Conservation (phyloP, 306 rosid species). For the Prunus dulcis region DNA sequence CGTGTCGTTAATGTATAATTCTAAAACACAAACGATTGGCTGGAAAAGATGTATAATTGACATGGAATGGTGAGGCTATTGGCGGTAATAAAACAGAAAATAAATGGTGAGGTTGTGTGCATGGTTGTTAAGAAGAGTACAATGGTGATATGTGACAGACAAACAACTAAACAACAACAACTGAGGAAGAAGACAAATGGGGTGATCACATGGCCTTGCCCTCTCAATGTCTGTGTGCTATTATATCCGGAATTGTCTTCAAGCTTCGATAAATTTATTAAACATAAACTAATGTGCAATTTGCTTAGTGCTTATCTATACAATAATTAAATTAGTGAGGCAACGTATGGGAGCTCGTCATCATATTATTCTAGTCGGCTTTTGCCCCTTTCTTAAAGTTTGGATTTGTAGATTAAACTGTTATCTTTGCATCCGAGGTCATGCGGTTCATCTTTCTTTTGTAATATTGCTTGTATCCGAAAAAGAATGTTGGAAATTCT, state of each 20-base stretch:
- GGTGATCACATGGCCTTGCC: neutral
- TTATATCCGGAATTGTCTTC: neutral
- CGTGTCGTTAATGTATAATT: too few relatives aligned
- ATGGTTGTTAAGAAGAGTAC: neutral
- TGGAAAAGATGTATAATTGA: too few relatives aligned
- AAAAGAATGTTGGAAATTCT: too few relatives aligned
- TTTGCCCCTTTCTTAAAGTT: too few relatives aligned
- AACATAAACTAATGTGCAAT: neutral
- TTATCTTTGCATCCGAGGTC: too few relatives aligned
- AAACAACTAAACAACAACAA: neutral
- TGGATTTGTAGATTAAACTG: too few relatives aligned
- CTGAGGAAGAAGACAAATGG: neutral
- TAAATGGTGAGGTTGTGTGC: neutral
- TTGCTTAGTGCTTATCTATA: neutral
- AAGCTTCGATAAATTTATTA: neutral
- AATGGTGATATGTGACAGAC: neutral
- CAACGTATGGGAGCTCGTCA: constrained; percentile 1
- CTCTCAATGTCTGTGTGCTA: neutral
- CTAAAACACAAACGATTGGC: too few relatives aligned
- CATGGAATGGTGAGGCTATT: neutral
- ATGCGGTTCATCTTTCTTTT: too few relatives aligned
- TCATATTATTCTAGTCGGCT: neutral
- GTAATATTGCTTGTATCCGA: too few relatives aligned
- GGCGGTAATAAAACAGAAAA: neutral
- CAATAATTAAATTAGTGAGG: neutral